Evolutionary conservation across 2,329 filamentous ascomycete species (phyloP).

Genomic region (Venturia carpophila): DNA sequence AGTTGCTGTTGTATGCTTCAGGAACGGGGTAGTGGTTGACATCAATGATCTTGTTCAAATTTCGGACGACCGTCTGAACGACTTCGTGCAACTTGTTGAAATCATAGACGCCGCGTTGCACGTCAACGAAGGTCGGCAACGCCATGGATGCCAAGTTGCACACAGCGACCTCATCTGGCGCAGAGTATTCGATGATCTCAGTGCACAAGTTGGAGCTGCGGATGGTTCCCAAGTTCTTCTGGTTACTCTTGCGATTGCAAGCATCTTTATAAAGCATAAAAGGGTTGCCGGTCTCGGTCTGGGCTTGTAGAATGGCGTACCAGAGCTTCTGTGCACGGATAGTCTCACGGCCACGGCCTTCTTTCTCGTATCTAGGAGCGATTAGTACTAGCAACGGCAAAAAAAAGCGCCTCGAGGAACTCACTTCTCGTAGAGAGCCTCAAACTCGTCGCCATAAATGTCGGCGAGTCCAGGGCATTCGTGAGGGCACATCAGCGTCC

Average conservation of each 20-base stretch:
- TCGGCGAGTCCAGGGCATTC: conserved; percentile 93
- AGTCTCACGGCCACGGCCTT: conserved; percentile 80
- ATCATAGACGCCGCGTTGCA: conserved; percentile 76
- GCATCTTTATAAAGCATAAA: conserved; percentile 99
- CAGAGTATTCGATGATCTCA: conserved; percentile 95
- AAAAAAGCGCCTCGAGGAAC: conserved; percentile 18
- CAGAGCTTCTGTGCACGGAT: conserved; percentile 98
- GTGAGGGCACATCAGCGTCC: conserved; percentile 97
- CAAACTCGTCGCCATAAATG: conserved; percentile 95
- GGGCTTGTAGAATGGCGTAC: conserved; percentile 96
- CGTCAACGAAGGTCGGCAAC: conserved; percentile 84
- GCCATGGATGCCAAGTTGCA: conserved; percentile 96
- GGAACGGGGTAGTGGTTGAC: conserved; percentile 97
- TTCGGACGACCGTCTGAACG: conserved; percentile 81
- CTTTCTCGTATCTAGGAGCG: conserved; percentile 64
- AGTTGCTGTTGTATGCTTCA: conserved; percentile 92
- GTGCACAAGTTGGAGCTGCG: conserved; percentile 98
- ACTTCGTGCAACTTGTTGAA: conserved; percentile 97
- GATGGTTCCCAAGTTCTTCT: conserved; percentile 98
- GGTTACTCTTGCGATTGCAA: conserved; percentile 99
- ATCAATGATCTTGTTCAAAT: conserved; percentile 97
- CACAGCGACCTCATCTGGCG: conserved; percentile 95
- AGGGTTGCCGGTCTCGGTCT: conserved; percentile 97
- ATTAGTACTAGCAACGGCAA: conserved; percentile 2
- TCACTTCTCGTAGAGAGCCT: conserved; percentile 72